phyloP scores from a whole-genome alignment of 148 eudicot species.

The Rhododendron williamsianum region DNA sequence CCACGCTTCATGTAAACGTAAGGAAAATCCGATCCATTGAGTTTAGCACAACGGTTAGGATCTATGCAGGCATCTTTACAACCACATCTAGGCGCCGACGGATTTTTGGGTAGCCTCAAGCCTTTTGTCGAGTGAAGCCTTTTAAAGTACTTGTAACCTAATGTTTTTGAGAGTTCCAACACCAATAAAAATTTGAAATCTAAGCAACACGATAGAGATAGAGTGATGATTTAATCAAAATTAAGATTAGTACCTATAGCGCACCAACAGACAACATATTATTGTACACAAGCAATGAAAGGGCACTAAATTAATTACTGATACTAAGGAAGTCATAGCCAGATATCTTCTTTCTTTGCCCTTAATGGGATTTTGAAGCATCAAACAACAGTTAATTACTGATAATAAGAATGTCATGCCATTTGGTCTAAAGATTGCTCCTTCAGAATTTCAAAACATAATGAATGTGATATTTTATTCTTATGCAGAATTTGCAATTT shows the following conservation, averaged over 20 bases:
- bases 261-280: background rate
- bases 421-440: too few species aligned
- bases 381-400: background rate
- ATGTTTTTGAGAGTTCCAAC: background rate
- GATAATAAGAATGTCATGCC: too few species aligned
- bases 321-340: background rate
- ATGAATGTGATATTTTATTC: too few species aligned
- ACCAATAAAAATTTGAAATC: background rate
- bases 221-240: background rate
- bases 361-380: background rate
- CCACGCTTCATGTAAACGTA: constrained; percentile 50
- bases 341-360: background rate
- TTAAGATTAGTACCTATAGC: background rate
- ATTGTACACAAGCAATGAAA: background rate
- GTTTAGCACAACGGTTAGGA: constrained; percentile 59
- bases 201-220: background rate
- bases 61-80: constrained; percentile 53
- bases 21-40: constrained; percentile 76
- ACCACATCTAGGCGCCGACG: constrained; percentile 43
- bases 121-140: constrained; percentile 34
- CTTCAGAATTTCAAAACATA: too few species aligned
- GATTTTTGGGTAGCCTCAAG: constrained; percentile 34
- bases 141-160: constrained; percentile 57
- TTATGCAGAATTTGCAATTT: too few species aligned
- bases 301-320: background rate